Evolutionary conservation across 176 grass and related monocot species (phyloP).

Genomic region (Phragmites australis): DNA sequence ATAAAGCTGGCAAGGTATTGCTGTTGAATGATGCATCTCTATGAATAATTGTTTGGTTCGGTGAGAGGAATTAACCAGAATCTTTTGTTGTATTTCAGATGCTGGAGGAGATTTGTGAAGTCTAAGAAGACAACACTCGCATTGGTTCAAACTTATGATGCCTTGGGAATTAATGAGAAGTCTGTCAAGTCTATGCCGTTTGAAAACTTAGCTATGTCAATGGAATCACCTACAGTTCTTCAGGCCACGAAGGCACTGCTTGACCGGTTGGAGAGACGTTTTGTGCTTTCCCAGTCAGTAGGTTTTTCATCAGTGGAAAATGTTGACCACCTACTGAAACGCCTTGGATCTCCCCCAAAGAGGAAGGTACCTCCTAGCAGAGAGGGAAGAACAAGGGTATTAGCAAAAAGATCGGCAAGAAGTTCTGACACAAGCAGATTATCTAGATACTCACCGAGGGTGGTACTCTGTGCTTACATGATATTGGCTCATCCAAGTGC

Average conservation of each 20-base stretch:
- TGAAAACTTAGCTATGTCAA: conserved; percentile 76
- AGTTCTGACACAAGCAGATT: conserved; percentile 48
- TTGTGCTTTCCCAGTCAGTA: conserved; percentile 48
- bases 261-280: conserved; percentile 67
- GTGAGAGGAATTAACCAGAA: neutral
- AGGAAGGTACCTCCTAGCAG: conserved; percentile 49
- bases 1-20: conserved; percentile 75
- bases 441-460: conserved; percentile 75
- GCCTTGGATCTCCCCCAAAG: conserved; percentile 73
- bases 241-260: conserved; percentile 70
- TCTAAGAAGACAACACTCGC: conserved; percentile 65
- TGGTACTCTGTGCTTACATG: conserved; percentile 97
- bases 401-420: conserved; percentile 44
- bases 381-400: conserved; percentile 41
- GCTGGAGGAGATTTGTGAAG: conserved; percentile 89
- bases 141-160: conserved; percentile 68
- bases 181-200: conserved; percentile 88
- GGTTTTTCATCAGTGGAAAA: conserved; percentile 53
- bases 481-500: conserved; percentile 91
- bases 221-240: conserved; percentile 69
- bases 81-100: conserved; percentile 44
- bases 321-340: conserved; percentile 92
- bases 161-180: conserved; percentile 68
- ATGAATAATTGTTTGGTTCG: neutral
- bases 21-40: neutral